Evolutionary conservation across 176 grass and related monocot species (phyloP).

Genomic region (Oryza meridionalis): DNA sequence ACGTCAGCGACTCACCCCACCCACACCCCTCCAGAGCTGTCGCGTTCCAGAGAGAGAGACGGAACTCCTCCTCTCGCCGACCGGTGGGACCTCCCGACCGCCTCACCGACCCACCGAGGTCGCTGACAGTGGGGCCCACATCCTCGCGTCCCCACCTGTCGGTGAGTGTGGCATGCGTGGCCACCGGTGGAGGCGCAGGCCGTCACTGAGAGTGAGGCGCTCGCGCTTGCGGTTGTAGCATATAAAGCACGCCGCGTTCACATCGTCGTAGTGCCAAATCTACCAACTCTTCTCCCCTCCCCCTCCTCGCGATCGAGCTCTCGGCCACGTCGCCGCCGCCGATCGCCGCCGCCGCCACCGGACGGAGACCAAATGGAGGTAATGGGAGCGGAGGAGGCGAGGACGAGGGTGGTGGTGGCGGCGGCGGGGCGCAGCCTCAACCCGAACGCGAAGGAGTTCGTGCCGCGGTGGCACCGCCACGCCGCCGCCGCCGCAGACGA

Average conservation of each 20-base stretch:
- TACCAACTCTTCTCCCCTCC: not conserved
- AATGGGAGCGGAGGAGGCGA: not conserved
- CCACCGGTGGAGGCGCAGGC: too few species aligned
- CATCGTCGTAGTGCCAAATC: not conserved
- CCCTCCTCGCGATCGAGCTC: not conserved
- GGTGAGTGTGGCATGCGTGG: not conserved
- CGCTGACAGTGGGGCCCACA: not conserved
- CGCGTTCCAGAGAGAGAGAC: too few species aligned
- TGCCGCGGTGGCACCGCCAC: slow-evolving; percentile 29
- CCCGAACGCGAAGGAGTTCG: slow-evolving; percentile 28
- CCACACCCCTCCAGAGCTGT: too few species aligned
- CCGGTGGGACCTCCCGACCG: too few species aligned
- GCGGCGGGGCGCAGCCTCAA: not conserved
- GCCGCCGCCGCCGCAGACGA: too few species aligned
- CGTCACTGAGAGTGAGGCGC: too few species aligned
- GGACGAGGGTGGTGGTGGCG: not conserved
- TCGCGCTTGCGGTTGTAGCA: not conserved
- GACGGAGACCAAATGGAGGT: not conserved
- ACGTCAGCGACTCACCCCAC: too few species aligned
- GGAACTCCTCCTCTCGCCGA: too few species aligned
- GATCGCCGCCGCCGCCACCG: not conserved
- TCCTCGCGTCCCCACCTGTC: not conserved
- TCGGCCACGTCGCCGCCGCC: too few species aligned
- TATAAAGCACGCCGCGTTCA: slow-evolving; percentile 10
- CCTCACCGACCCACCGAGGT: too few species aligned